Evolutionary conservation across 192 early-diverging fungal species (phyloP), one percentile per base, ranked within the genome.

Genomic region (Podila minutissima): DNA sequence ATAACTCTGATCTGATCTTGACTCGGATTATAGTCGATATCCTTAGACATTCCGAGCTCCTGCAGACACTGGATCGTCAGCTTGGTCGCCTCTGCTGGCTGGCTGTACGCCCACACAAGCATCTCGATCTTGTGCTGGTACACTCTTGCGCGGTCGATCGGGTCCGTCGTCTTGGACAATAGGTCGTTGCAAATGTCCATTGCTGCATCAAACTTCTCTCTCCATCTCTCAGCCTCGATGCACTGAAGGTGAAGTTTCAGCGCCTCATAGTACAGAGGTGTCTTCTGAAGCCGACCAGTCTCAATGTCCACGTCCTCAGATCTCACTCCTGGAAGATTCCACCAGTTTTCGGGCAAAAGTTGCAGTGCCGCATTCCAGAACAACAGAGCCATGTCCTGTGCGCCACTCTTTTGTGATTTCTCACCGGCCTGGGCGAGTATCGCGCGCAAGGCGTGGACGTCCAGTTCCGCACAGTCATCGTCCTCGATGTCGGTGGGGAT

Each of bases 381-480:
- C 15, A 66, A 62, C 24, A 81, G 55, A 3, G 77, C 71, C 41
- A 69, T 58, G 24, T 81, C 71, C 67, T 81, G 77, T 15, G 77
- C 77, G 0, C 77, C 77, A 66, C 71, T 81, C 77, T 73, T 81
- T 48, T 73, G 71, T 12, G 77, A 81, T 48, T 73, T 81, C 50
- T 81, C 77, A 3, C 71, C 77, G 15, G 77, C 77, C 4, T 51
- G 57, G 4, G 77, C 66, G 4, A 81, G 62, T 19, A 81, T 69
- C 5, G 22, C 26, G 15, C 77, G 67, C 33, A 81, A 15, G 17
- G 71, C 57, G 48, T 61, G 50, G 1, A 64, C 48, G 37, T 68
- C 66, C 22, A 73, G 32, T 2, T 73, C 67, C 3, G 49, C 11
- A 0, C 19, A 19, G 0, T 22, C 22, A 37, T 24, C 49, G 4